Base-by-base conservation (phyloP, 805 yeast species). In the Ogataea wickerhamii region DNA sequence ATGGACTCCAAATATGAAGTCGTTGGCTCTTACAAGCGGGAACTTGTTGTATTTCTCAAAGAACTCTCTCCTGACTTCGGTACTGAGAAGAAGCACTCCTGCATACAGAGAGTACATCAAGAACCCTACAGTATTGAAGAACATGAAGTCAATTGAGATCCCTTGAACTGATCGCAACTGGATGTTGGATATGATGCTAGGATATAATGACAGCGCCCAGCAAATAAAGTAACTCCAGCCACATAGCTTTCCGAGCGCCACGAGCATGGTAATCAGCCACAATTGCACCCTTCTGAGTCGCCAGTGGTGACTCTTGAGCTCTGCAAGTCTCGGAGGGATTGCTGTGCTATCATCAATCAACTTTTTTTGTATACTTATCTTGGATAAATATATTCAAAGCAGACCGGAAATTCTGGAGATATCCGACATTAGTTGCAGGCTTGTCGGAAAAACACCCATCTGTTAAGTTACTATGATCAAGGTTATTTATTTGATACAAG, bases 151-250 rank as follows among this genome's bases (percentile, higher is more conserved):
- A 3, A 63, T 47, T 1, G 66, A 55, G 7, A 63, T 52, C 2
- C 67, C 67, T 36, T 62, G 64, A 16, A 63, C 60, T 2, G 62
- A 55, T 36, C 52, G 53, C 36, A 60, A 35, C 24, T 45, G 49
- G 29, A 52, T 48, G 40, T 62, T 62, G 18, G 63, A 53, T 3
- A 63, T 41, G 17, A 62, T 33, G 6, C 60, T 61, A 1, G 66
- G 66, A 43, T 56, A 60, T n/a, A 49, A 48, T 3, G 62, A 55
- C 13, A 56, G 34, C 0, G 61, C 58, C 66, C 66, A 63, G 2
- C 49, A 43, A 1, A 49, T 4, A 11, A 60, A 58, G 35, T 60
- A 59, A 1, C 44, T 14, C 61, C 65, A 61, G 4, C 67, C 67
- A 24, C 51, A 42, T 5, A 38, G 13, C 12, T 44, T 42, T 5